Evolutionary conservation across 140 eudicot genomes (phyloP).

Genomic region (Cichorium intybus): DNA sequence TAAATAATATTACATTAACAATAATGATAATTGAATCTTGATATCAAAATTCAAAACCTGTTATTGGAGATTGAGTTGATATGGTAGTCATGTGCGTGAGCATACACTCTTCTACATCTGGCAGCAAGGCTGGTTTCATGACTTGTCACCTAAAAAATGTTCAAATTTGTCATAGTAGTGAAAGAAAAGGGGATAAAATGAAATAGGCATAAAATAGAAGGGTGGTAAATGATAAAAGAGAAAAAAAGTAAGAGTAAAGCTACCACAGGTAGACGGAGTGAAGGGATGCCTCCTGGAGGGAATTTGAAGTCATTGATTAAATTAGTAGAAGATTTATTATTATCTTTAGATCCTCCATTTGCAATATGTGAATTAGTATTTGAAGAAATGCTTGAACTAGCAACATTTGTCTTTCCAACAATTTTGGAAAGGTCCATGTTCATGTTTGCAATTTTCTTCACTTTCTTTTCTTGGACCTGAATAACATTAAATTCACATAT

Average conservation of each 20-base stretch:
- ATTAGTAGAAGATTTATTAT: slow-evolving; percentile 43
- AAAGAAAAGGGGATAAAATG: neutral
- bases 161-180: slow-evolving; percentile 9
- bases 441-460: slow-evolving; percentile 75
- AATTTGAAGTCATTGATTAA: slow-evolving; percentile 58
- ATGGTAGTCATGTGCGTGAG: slow-evolving; percentile 93
- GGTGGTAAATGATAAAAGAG: too few relatives aligned
- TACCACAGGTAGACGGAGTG: slow-evolving; percentile 92
- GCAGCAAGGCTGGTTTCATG: slow-evolving; percentile 79
- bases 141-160: slow-evolving; percentile 58
- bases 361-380: slow-evolving; percentile 45
- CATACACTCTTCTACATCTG: slow-evolving; percentile 89
- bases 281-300: slow-evolving; percentile 80
- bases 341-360: slow-evolving; percentile 66
- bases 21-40: neutral
- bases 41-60: too few relatives aligned
- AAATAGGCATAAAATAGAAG: slow-evolving; percentile 3
- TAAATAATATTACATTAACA: neutral
- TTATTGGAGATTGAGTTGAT: slow-evolving; percentile 92
- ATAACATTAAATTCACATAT: slow-evolving; percentile 13
- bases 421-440: slow-evolving; percentile 63
- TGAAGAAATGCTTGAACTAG: slow-evolving; percentile 63
- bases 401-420: slow-evolving; percentile 52
- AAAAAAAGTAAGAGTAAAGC: slow-evolving; percentile 56
- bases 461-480: slow-evolving; percentile 96